Percentiles rank a stretch among this genome's conserved stretches.
Evolutionary conservation across 805 yeast genomes (phyloP).

Genomic region (Spathaspora hagerdaliae): DNA sequence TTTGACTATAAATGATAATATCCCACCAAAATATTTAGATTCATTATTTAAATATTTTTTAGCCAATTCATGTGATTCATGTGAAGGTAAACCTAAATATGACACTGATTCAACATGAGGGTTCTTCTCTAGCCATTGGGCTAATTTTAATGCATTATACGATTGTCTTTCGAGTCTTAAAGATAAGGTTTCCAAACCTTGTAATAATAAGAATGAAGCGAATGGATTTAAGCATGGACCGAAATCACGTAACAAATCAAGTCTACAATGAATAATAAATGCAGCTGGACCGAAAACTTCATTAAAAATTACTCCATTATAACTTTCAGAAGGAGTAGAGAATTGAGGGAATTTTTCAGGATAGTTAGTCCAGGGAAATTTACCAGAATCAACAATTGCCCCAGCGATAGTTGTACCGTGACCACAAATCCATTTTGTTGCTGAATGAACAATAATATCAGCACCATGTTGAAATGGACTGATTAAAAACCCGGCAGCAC

Average conservation of each 20-base stretch:
- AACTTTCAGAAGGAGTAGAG: slow-evolving; percentile 86
- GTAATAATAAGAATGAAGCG: slow-evolving; percentile 78
- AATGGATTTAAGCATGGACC: slow-evolving; percentile 90
- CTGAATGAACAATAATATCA: slow-evolving; percentile 88
- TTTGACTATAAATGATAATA: slow-evolving; percentile 85
- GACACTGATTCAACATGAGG: slow-evolving; percentile 85
- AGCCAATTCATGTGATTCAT: slow-evolving; percentile 74
- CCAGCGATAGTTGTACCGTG: slow-evolving; percentile 96
- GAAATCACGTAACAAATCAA: slow-evolving; percentile 83
- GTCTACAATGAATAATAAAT: slow-evolving; percentile 73
- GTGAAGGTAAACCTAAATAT: slow-evolving; percentile 83
- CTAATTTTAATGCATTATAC: slow-evolving; percentile 74
- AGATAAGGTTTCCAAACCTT: slow-evolving; percentile 94
- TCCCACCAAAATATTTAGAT: slow-evolving; percentile 77
- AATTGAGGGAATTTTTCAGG: slow-evolving; percentile 90
- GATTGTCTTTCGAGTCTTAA: slow-evolving; percentile 92
- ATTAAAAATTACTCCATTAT: slow-evolving; percentile 81
- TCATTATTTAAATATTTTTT: slow-evolving; percentile 66
- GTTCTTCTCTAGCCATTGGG: slow-evolving; percentile 67
- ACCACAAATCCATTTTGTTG: slow-evolving; percentile 97
- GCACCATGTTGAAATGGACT: slow-evolving; percentile 87
- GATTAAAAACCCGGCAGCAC: slow-evolving; percentile 89
- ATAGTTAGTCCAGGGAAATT: slow-evolving; percentile 84
- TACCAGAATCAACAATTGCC: slow-evolving; percentile 84
- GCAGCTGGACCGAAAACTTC: slow-evolving; percentile 82